These are phyloP conservation scores for Symmetrospora coprosmae DNA, from an alignment of 768 basidiomycete species.

Conservation along the genomic window DNA sequence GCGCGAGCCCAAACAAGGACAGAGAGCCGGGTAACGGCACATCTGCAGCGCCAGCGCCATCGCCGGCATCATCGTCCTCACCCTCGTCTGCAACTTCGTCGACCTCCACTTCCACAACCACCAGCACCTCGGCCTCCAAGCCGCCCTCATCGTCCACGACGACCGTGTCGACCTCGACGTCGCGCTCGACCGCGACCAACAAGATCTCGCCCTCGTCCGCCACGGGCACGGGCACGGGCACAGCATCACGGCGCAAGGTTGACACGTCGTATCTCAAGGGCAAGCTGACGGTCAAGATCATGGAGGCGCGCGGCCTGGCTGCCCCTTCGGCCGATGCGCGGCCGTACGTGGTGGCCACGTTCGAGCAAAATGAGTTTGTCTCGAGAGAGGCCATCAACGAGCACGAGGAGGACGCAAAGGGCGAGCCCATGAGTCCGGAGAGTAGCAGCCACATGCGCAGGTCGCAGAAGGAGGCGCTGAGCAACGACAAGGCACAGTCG, in stretches of 20 bases:
- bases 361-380: conserved; percentile 98
- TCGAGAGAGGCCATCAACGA: conserved; percentile 65
- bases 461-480: background rate
- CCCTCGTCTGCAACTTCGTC: background rate
- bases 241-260: conserved; percentile 7
- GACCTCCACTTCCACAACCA: background rate
- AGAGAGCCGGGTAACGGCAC: background rate
- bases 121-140: background rate
- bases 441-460: background rate
- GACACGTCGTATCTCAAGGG: conserved; percentile 29
- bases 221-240: background rate
- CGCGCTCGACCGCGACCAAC: background rate
- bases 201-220: background rate
- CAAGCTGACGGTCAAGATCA: conserved; percentile 89
- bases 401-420: conserved; percentile 60
- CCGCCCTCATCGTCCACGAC: background rate
- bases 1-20: background rate
- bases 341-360: conserved; percentile 92
- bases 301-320: conserved; percentile 71
- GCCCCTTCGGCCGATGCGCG: conserved; percentile 51
- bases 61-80: background rate
- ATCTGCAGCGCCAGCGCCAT: background rate
- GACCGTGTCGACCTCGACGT: too few relatives aligned
- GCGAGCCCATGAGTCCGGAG: conserved; percentile 42
- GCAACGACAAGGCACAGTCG: background rate